Conservation (phyloP, 768 basidiomycete species). For the Mycena polygramma region DNA sequence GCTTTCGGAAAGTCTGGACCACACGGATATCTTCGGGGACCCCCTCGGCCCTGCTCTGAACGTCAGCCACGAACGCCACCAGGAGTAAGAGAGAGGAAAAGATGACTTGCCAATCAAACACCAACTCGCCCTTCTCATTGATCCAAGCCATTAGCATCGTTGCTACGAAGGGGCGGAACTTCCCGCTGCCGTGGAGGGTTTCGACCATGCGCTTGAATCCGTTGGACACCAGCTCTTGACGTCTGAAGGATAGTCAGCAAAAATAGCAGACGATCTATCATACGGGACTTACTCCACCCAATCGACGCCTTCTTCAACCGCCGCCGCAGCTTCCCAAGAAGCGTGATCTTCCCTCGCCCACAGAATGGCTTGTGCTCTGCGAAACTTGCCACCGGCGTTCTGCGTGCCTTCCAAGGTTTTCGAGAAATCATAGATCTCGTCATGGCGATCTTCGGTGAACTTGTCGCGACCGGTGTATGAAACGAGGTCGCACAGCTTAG, state of each 20-base stretch:
- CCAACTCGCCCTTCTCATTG: not conserved
- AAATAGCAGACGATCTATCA: too few relatives aligned
- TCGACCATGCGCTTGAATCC: conserved; percentile 21
- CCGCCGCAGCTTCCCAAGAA: too few relatives aligned
- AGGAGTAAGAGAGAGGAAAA: not conserved
- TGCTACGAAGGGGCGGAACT: conserved; percentile 26
- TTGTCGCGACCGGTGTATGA: conserved; percentile 20
- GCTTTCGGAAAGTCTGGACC: not conserved
- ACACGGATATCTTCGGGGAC: conserved; percentile 5
- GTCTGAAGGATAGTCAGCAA: not conserved
- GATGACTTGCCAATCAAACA: conserved; percentile 10
- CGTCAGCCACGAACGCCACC: not conserved
- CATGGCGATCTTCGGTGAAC: too few relatives aligned
- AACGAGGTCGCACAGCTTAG: conserved; percentile 6
- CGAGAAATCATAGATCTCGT: too few relatives aligned
- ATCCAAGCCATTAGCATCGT: conserved; percentile 17
- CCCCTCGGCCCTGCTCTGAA: conserved; percentile 12
- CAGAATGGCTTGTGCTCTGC: too few relatives aligned
- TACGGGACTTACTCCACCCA: too few relatives aligned
- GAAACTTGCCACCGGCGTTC: too few relatives aligned
- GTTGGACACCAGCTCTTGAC: conserved; percentile 18
- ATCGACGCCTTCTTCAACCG: too few relatives aligned
- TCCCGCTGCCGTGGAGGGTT: conserved; percentile 1
- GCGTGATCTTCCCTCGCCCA: too few relatives aligned
- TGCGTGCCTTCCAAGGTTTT: too few relatives aligned